phyloP scores from a whole-genome alignment of 2,329 filamentous ascomycete genomes.

The Aspergillus aculeatus region DNA sequence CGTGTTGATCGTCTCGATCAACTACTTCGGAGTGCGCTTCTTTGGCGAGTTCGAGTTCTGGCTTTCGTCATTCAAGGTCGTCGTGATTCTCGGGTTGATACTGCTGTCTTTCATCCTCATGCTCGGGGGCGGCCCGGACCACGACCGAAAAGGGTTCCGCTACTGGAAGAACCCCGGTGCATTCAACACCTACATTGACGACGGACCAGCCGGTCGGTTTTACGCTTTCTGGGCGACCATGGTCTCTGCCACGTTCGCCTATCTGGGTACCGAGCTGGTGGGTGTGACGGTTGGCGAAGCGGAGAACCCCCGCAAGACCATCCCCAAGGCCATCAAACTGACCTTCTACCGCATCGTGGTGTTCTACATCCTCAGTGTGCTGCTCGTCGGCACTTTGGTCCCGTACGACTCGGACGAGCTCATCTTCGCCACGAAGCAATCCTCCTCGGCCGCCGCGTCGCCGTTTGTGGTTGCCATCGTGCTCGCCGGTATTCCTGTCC shows the following conservation, averaged over 20 bases:
- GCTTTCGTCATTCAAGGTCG: conserved; percentile 64
- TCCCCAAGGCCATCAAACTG: conserved; percentile 74
- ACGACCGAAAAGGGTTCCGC: conserved; percentile 62
- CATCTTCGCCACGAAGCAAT: conserved; percentile 47
- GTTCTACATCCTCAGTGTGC: conserved; percentile 73
- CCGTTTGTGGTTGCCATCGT: conserved; percentile 74
- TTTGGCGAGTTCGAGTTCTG: conserved; percentile 67
- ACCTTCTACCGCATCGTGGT: conserved; percentile 80
- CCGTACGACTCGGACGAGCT: conserved; percentile 66
- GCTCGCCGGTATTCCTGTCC: conserved; percentile 59
- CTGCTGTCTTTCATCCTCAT: conserved; percentile 64
- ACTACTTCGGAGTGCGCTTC: conserved; percentile 68
- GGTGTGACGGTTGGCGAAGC: conserved; percentile 77
- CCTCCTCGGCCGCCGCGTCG: conserved; percentile 60
- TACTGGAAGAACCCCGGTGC: conserved; percentile 66
- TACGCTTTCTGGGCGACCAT: conserved; percentile 68
- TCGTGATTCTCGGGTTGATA: conserved; percentile 66
- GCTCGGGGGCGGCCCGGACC: conserved; percentile 63
- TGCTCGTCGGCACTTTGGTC: conserved; percentile 74
- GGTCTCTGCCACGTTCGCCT: conserved; percentile 75
- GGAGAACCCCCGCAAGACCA: conserved; percentile 73
- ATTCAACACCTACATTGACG: conserved; percentile 50
- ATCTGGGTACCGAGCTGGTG: conserved; percentile 72
- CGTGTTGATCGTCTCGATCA: conserved; percentile 62
- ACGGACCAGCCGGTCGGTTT: conserved; percentile 54